These are phyloP conservation scores for Diplodia intermedia DNA, from an alignment of 2,329 filamentous ascomycete genomes.

Conservation along the genomic window DNA sequence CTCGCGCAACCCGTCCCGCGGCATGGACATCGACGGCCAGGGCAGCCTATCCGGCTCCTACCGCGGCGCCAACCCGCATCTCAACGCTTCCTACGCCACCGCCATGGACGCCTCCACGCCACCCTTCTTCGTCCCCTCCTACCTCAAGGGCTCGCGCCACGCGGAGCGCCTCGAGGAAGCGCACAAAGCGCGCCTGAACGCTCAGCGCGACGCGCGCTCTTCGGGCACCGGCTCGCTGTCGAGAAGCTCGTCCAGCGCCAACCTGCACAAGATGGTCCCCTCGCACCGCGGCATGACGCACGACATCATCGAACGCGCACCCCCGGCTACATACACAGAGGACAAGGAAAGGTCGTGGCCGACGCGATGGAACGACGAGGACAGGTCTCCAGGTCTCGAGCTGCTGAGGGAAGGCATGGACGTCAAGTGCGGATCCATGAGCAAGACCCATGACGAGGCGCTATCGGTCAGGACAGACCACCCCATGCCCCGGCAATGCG, in stretches of 20 bases:
- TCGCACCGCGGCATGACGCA: conserved; percentile 80
- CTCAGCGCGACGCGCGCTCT: conserved; percentile 54
- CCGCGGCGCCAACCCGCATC: conserved; percentile 26
- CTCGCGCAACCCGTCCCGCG: conserved; percentile 40
- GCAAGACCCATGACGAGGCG: conserved; percentile 73
- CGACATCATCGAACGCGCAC: conserved; percentile 80
- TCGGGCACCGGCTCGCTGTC: conserved; percentile 57
- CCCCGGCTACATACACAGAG: conserved; percentile 41
- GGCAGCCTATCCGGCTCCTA: conserved; percentile 20
- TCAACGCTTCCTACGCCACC: conserved; percentile 39
- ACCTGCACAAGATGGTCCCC: conserved; percentile 66
- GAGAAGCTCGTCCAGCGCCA: conserved; percentile 64
- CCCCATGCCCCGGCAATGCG: conserved; percentile 86
- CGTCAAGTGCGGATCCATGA: conserved; percentile 65
- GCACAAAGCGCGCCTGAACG: conserved; percentile 55
- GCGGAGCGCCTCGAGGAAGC: conserved; percentile 76
- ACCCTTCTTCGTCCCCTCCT: conserved; percentile 81
- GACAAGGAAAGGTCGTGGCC: conserved; percentile 62
- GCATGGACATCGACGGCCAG: conserved; percentile 46
- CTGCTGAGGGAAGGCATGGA: conserved; percentile 76
- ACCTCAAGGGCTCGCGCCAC: conserved; percentile 79
- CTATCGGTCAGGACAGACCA: conserved; percentile 83
- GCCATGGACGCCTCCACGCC: conserved; percentile 44
- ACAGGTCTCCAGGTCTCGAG: conserved; percentile 77
- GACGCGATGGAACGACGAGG: conserved; percentile 78